These are phyloP conservation scores for Scortechinia acanthostroma DNA, from an alignment of 2,329 filamentous ascomycete genomes.

Conservation along the genomic window DNA sequence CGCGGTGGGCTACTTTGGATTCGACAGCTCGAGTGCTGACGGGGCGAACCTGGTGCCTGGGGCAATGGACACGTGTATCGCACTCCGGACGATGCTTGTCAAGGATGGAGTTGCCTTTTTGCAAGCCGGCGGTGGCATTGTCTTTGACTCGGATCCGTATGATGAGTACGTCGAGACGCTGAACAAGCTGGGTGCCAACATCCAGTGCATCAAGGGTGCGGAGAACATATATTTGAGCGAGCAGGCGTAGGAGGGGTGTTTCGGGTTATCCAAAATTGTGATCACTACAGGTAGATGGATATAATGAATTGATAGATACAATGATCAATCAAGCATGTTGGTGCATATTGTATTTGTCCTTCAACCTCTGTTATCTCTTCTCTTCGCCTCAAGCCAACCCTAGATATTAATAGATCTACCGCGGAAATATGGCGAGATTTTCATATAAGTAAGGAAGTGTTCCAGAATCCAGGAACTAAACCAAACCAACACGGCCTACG, in stretches of 20 bases:
- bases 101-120: slow-evolving; percentile 89
- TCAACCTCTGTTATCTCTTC: too few relatives aligned
- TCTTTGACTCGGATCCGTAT: slow-evolving; percentile 84
- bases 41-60: slow-evolving; percentile 62
- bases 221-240: slow-evolving; percentile 53
- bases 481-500: too few relatives aligned
- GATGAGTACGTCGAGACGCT: slow-evolving; percentile 95
- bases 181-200: slow-evolving; percentile 89
- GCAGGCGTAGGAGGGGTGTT: not conserved
- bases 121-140: slow-evolving; percentile 83
- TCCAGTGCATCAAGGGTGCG: slow-evolving; percentile 78
- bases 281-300: too few relatives aligned
- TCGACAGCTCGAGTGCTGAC: slow-evolving; percentile 61
- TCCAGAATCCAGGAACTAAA: too few relatives aligned
- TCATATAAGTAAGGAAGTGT: too few relatives aligned
- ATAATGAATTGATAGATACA: too few relatives aligned
- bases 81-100: slow-evolving; percentile 83
- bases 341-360: too few relatives aligned
- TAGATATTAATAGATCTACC: too few relatives aligned
- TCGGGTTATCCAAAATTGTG: not conserved
- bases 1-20: slow-evolving; percentile 94
- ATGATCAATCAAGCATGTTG: too few relatives aligned
- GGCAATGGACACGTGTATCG: slow-evolving; percentile 81
- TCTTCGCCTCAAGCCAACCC: too few relatives aligned
- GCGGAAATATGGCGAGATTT: too few relatives aligned